These are phyloP conservation scores for Rhizopogon sp. DNA, from an alignment of 768 basidiomycete genomes.

Conservation along the genomic window DNA sequence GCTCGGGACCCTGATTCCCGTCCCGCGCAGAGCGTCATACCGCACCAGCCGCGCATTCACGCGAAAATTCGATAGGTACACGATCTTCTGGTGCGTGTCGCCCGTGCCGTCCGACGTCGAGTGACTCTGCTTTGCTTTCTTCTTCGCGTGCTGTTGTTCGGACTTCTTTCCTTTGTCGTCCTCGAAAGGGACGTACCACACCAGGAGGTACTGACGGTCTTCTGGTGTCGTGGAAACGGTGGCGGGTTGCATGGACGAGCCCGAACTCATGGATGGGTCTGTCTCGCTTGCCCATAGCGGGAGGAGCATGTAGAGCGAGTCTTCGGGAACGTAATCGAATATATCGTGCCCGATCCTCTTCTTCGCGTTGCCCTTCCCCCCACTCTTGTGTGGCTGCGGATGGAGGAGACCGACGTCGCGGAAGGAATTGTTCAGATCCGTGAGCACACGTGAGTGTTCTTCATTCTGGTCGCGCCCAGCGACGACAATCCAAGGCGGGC, in stretches of 20 bases:
- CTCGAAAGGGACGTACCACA: conserved; percentile 69
- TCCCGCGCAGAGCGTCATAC: conserved; percentile 66
- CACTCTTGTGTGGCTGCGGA: conserved; percentile 35
- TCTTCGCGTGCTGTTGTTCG: conserved; percentile 23
- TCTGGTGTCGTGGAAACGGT: conserved; percentile 39
- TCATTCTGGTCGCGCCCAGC: conserved; percentile 63
- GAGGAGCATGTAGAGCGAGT: conserved; percentile 76
- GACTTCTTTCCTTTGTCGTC: conserved; percentile 16
- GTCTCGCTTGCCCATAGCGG: conserved; percentile 82
- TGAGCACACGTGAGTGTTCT: conserved; percentile 61
- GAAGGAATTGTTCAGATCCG: conserved; percentile 70
- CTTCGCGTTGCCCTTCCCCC: conserved; percentile 13
- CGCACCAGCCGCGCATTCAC: conserved; percentile 71
- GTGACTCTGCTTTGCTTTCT: conserved; percentile 19
- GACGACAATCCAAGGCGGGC: conserved; percentile 61
- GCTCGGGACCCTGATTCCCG: conserved; percentile 69
- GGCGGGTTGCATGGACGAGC: conserved; percentile 4
- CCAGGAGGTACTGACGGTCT: conserved; percentile 66
- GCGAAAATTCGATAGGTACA: conserved; percentile 61
- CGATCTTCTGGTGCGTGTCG: conserved; percentile 36
- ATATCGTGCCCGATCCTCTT: conserved; percentile 31
- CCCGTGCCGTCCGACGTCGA: conserved; percentile 19
- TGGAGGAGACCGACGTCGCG: conserved; percentile 76
- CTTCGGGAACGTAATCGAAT: conserved; percentile 58
- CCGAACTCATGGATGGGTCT: conserved; percentile 36